Conservation (phyloP, 2,329 filamentous ascomycete genomes). For the Rosellinia necatrix region DNA sequence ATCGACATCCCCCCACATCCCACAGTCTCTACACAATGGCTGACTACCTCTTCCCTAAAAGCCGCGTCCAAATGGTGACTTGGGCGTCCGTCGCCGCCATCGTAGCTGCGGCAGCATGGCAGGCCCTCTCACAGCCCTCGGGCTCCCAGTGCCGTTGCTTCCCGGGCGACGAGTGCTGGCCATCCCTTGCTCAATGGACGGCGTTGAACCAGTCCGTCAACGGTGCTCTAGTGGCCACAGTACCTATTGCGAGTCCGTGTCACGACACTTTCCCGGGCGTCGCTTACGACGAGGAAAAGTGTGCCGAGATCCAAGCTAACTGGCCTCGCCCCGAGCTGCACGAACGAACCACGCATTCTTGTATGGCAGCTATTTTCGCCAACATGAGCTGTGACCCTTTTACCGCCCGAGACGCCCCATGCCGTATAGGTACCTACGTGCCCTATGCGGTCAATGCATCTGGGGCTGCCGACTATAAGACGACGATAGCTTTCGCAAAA, state of each 20-base stretch:
- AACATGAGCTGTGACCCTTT: slow-evolving; percentile 17
- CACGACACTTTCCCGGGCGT: slow-evolving; percentile 40
- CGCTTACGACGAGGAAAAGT: slow-evolving; percentile 20
- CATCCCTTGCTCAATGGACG: slow-evolving; percentile 45
- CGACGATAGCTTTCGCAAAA: background rate
- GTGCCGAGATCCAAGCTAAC: slow-evolving; percentile 22
- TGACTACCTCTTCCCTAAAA: background rate
- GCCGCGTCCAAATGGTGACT: background rate
- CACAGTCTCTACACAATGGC: background rate
- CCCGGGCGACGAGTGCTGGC: slow-evolving; percentile 54
- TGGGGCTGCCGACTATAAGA: background rate
- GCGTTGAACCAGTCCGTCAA: slow-evolving; percentile 50
- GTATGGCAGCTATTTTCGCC: slow-evolving; percentile 12
- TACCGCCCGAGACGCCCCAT: slow-evolving; percentile 1
- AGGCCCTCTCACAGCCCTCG: background rate
- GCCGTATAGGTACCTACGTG: background rate
- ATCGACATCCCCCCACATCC: background rate
- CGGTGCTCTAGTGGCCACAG: slow-evolving; percentile 50
- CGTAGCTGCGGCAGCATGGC: slow-evolving; percentile 37
- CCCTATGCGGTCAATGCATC: slow-evolving; percentile 13
- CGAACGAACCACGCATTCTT: slow-evolving; percentile 18
- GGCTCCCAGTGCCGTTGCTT: slow-evolving; percentile 33
- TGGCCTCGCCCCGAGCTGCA: slow-evolving; percentile 25
- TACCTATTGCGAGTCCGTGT: slow-evolving; percentile 50
- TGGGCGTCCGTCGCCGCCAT: background rate